These are phyloP conservation scores for Penicillium nucicola DNA, from an alignment of 495 filamentous ascomycete species.

Conservation along the genomic window DNA sequence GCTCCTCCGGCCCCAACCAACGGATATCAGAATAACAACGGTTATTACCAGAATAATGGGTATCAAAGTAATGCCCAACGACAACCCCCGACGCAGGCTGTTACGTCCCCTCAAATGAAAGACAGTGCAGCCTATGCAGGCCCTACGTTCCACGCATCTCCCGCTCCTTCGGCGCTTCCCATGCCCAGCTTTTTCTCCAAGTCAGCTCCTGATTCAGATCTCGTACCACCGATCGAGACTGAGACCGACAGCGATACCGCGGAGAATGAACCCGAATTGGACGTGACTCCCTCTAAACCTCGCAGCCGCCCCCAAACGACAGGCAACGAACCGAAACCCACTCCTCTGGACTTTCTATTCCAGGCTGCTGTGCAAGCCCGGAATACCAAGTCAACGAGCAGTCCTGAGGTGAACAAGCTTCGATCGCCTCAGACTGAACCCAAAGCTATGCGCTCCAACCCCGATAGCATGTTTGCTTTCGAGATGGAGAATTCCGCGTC, in stretches of 20 bases:
- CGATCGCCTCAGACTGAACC: constrained; percentile 38
- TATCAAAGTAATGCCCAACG: constrained; percentile 2
- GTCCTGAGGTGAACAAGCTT: constrained; percentile 41
- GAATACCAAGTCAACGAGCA: constrained; percentile 33
- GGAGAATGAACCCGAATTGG: constrained; percentile 31
- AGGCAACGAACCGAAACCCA: constrained; percentile 52
- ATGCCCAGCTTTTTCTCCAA: constrained; percentile 91
- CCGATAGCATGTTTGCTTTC: constrained; percentile 58
- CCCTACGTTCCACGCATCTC: constrained; percentile 92
- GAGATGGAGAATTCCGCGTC: constrained; percentile 58
- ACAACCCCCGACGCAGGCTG: constrained; percentile 24
- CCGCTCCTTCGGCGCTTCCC: constrained; percentile 87
- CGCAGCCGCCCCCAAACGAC: constrained; percentile 21
- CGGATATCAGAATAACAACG: constrained; percentile 6
- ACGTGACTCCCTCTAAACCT: constrained; percentile 43
- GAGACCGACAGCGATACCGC: constrained; percentile 38
- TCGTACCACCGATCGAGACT: constrained; percentile 33
- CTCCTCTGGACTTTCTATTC: constrained; percentile 86
- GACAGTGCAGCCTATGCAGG: constrained; percentile 73
- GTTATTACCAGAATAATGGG: constrained; percentile 6
- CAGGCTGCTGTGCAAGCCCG: constrained; percentile 72
- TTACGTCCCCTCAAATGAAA: constrained; percentile 47
- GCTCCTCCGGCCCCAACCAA: constrained; percentile 24
- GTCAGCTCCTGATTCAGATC: constrained; percentile 59
- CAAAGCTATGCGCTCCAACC: constrained; percentile 25